Conservation (phyloP, 2,329 filamentous ascomycete genomes). For the Neurospora sp. region DNA sequence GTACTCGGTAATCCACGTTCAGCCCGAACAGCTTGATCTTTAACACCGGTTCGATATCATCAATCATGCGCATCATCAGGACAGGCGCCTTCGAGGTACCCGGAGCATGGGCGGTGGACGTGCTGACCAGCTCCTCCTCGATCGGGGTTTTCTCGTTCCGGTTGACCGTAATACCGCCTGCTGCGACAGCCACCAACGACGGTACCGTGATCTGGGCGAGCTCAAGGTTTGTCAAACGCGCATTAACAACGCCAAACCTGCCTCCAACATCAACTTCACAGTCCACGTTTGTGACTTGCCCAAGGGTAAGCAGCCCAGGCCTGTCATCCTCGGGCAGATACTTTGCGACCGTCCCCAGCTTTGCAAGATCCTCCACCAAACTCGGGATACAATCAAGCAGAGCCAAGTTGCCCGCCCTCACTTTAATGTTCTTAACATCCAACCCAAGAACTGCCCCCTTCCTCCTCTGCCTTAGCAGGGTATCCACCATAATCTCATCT, state of each 20-base stretch:
- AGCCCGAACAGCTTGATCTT: constrained; percentile 82
- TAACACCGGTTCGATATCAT: constrained; percentile 85
- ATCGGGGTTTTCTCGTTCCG: constrained; percentile 55
- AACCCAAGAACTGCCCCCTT: constrained; percentile 77
- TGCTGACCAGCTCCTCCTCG: constrained; percentile 62
- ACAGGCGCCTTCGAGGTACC: constrained; percentile 37
- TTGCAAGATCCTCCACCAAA: constrained; percentile 69
- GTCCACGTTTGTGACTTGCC: constrained; percentile 54
- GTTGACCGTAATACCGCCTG: constrained; percentile 51
- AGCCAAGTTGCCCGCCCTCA: constrained; percentile 51
- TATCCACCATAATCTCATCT: constrained; percentile 92
- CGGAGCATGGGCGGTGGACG: constrained; percentile 14
- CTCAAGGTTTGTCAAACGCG: constrained; percentile 54
- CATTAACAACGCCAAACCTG: constrained; percentile 54
- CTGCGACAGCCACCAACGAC: constrained; percentile 67
- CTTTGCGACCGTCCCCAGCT: constrained; percentile 79
- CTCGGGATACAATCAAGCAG: constrained; percentile 59
- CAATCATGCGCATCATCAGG: constrained; percentile 82
- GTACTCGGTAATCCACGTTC: constrained; percentile 79
- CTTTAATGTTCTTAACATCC: constrained; percentile 53
- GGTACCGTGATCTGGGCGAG: constrained; percentile 77
- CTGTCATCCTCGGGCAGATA: constrained; percentile 94
- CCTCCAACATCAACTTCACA: constrained; percentile 55
- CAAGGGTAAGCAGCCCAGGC: constrained; percentile 73
- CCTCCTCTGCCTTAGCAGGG: constrained; percentile 71